Evolutionary conservation across 345 rosid genomes (phyloP), one percentile per base, ranked within the genome.

Genomic region (Citrus mangshanensis): DNA sequence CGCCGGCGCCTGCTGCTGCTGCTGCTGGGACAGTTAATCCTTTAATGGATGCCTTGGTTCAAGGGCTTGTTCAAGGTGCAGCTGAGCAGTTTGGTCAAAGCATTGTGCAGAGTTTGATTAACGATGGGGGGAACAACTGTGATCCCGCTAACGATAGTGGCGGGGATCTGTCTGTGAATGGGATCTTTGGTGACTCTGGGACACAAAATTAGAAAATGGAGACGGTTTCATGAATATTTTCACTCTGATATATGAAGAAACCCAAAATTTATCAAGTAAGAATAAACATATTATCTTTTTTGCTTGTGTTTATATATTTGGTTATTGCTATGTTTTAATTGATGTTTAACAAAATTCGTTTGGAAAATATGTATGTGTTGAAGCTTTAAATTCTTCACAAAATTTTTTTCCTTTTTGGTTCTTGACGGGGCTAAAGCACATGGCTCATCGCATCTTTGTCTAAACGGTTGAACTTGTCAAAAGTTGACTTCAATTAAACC

Each of bases 51-150:
- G 60, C 55, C 4, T 55, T n/a, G 25, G 79, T 69, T 60, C 82
- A 58, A 32, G 82, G 75, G 5, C 74, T 85, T 76, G 77, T 73
- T 0, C 69, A 81, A 0, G 88, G 73, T 7, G 77, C 84, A 3
- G 80, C 75, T 1, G 81, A 81, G 30, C 84, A 85, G 62, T 79
- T 30, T 62, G 88, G 88, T 13, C 84, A 83, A 56, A 72, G 4
- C 56, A 7, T 76, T 32, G 72, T 75, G 77, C 82, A 80, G 24
- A 34, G 63, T 68, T 19, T 81, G 22, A 64, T 56, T 60, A 71
- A 55, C 37, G 6, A 9, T 49, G 54, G 38, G 12, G 61, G 2
- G 10, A 37, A 37, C 28, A 9, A 14, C 42, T 7, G 51, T 24
- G 76, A 73, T 73, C 51, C 76, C 24, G 65, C 42, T 22, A 12